Evolutionary conservation across 2,329 filamentous ascomycete species (phyloP).

Genomic region (Onygenales sp.): DNA sequence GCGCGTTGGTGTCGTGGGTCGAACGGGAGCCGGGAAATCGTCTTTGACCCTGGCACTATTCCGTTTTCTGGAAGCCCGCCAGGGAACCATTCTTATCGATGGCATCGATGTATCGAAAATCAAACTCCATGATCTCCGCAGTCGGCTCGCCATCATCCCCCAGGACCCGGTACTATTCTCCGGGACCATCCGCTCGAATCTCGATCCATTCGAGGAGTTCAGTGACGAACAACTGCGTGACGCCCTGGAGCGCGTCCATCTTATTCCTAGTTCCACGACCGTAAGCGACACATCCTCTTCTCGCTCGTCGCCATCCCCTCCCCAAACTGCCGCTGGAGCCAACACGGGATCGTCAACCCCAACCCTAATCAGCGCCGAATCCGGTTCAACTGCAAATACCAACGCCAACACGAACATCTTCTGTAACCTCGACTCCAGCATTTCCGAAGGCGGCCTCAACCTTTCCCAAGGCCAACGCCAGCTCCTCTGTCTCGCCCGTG

Average conservation of each 20-base stretch:
- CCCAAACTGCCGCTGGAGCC: slow-evolving; percentile 9
- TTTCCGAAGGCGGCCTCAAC: slow-evolving; percentile 65
- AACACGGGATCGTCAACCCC: slow-evolving; percentile 13
- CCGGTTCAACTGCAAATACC: slow-evolving; percentile 31
- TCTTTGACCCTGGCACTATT: slow-evolving; percentile 67
- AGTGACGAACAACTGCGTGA: slow-evolving; percentile 60
- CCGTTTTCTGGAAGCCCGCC: slow-evolving; percentile 61
- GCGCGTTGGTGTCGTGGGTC: slow-evolving; percentile 65
- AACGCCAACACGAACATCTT: slow-evolving; percentile 49
- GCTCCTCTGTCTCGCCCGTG: slow-evolving; percentile 63
- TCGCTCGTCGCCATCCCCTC: not conserved
- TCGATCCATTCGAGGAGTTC: slow-evolving; percentile 67
- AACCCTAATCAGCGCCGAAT: slow-evolving; percentile 4
- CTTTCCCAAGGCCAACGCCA: slow-evolving; percentile 69
- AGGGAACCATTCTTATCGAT: slow-evolving; percentile 60
- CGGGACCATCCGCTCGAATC: slow-evolving; percentile 64
- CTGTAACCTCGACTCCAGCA: slow-evolving; percentile 49
- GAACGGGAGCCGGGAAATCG: slow-evolving; percentile 70
- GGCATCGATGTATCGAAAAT: slow-evolving; percentile 66
- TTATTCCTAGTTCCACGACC: slow-evolving; percentile 40
- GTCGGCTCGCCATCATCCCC: slow-evolving; percentile 70
- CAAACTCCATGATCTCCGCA: slow-evolving; percentile 59
- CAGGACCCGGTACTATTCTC: slow-evolving; percentile 77
- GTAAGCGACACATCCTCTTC: slow-evolving; percentile 23
- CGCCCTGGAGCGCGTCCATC: slow-evolving; percentile 60